Evolutionary conservation across 306 rosid species (phyloP).

Genomic region (Benincasa hispida): DNA sequence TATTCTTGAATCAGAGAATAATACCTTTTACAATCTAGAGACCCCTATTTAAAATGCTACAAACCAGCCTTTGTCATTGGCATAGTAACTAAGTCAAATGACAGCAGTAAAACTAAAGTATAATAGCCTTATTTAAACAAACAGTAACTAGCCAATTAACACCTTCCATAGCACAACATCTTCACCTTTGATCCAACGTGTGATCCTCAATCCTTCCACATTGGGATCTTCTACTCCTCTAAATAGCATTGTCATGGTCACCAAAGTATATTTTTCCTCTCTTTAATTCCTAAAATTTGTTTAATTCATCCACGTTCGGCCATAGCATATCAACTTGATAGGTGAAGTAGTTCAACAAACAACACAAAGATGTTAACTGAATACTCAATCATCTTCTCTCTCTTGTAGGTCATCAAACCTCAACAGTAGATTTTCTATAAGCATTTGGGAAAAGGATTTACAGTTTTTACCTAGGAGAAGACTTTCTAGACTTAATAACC

Average conservation of each 20-base stretch:
- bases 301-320: background rate
- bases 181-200: background rate
- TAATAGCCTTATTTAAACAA: too few species aligned
- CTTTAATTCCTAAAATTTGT: background rate
- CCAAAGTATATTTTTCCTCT: background rate
- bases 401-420: background rate
- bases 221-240: background rate
- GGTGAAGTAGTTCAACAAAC: background rate
- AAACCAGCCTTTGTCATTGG: too few species aligned
- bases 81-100: too few species aligned
- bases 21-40: too few species aligned
- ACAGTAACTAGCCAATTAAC: background rate
- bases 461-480: background rate
- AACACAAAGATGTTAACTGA: background rate
- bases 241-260: background rate
- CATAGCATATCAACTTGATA: background rate
- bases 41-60: too few species aligned
- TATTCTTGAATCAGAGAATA: too few species aligned
- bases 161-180: background rate
- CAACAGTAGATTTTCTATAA: background rate
- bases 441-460: background rate
- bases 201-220: background rate
- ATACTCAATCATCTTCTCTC: background rate
- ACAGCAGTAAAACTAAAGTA: too few species aligned
- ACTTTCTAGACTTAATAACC: background rate